Evolutionary conservation across 805 yeast genomes (phyloP), one percentile per base, ranked within the genome.

Genomic region (Saccharomycopsis fodiens): DNA sequence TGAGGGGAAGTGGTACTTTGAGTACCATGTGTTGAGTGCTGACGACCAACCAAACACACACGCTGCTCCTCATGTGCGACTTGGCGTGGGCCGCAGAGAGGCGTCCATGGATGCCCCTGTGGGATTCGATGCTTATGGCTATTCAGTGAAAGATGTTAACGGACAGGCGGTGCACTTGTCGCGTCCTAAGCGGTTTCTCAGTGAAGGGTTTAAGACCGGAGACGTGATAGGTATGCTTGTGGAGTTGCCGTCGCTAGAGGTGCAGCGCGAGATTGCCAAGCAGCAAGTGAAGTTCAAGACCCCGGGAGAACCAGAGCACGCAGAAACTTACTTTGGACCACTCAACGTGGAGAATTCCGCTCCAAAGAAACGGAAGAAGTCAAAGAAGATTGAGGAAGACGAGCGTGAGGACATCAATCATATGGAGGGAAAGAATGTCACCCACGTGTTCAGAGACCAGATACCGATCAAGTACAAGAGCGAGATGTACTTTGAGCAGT

Each of bases 111-210:
- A 91, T 54, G 95, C 95, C 0, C 97, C 99, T 0, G 93, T 89
- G 4, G 99, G 99, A 2, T 86, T 77, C 56, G 97, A 93, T 62
- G 91, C 88, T 0, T 93, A 88, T 64, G 91, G 96, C 0, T 91
- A 93, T 61, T 97, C 96, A 2, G 57, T 93, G 2, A 70, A 97
- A 48, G 97, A 91, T 63, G 72, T 73, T 31, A 70, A 73, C 4
- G 89, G 95, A 2, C 84, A 85, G 53, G 76, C 75, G 23, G 70
- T 93, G 20, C 94, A 93, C 52, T 63, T 82, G 37, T 80, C 91
- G 48, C 72, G 89, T 41, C 86, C 87, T 0, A 58, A 62, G 21
- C 70, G 72, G 29, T 75, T 77, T 52, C 67, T 82, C 69, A 55
- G 63, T 2, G 43, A 38, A 10, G 79, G 83, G 1, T 78, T 87